A percentile compares a stretch with the other conserved stretches of the same genome.
phyloP scores from a whole-genome alignment of 805 yeast species.

The Kuraishia hungarica region DNA sequence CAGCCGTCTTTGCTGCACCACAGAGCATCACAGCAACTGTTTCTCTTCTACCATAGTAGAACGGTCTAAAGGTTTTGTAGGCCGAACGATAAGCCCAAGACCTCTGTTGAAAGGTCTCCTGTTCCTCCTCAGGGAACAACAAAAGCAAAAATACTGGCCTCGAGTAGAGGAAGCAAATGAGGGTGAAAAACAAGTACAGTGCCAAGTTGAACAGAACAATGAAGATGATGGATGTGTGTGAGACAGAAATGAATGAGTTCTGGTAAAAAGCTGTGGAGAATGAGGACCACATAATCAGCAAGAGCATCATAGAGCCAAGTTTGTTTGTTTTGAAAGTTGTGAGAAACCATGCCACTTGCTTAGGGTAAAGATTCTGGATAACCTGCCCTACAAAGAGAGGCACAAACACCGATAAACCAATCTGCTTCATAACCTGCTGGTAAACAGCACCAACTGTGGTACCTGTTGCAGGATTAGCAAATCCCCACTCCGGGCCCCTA shows the following conservation, averaged over 20 bases:
- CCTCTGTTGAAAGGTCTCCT: constrained; percentile 37
- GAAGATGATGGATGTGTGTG: constrained; percentile 63
- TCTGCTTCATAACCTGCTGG: constrained; percentile 74
- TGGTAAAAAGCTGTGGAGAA: constrained; percentile 86
- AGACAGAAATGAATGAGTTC: constrained; percentile 57
- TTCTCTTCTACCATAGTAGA: constrained; percentile 62
- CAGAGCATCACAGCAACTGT: constrained; percentile 77
- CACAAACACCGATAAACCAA: constrained; percentile 75
- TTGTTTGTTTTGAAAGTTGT: constrained; percentile 49
- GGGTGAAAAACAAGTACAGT: constrained; percentile 68
- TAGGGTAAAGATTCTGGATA: constrained; percentile 61
- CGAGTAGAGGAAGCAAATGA: constrained; percentile 47
- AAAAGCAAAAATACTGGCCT: constrained; percentile 46
- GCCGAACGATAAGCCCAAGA: constrained; percentile 34
- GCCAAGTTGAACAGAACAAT: constrained; percentile 79
- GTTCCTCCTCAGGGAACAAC: constrained; percentile 24
- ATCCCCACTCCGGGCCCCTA: constrained; percentile 41
- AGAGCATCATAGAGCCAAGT: constrained; percentile 72
- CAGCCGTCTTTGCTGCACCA: constrained; percentile 93
- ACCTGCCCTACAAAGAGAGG: constrained; percentile 88
- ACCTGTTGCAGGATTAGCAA: constrained; percentile 72
- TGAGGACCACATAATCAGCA: constrained; percentile 69
- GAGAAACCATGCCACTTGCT: constrained; percentile 51
- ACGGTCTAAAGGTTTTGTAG: constrained; percentile 46
- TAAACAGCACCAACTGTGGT: constrained; percentile 50